Evolutionary conservation across 2,329 filamentous ascomycete species (phyloP).

Genomic region (Helotiales sp.): DNA sequence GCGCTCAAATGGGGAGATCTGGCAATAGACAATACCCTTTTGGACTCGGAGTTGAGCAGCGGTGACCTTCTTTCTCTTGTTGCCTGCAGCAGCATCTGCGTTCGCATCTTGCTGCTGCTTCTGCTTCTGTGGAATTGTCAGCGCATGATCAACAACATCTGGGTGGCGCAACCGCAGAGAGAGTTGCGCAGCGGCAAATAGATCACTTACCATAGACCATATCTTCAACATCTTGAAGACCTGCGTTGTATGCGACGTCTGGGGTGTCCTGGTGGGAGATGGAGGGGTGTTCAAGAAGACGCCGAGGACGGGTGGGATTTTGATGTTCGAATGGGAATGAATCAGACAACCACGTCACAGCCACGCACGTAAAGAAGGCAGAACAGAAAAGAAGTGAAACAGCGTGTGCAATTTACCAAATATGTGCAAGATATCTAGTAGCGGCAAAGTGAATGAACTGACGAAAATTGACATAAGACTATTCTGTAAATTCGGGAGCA

Average conservation of each 20-base stretch:
- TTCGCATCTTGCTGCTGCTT: conserved; percentile 95
- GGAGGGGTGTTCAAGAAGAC: background rate
- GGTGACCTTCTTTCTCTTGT: conserved; percentile 98
- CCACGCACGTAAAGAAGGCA: background rate
- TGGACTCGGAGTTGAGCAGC: conserved; percentile 94
- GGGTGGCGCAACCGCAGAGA: background rate
- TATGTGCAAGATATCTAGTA: conserved; percentile 5
- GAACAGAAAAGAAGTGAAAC: background rate
- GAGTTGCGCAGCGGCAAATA: background rate
- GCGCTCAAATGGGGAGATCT: background rate
- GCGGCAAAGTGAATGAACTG: conserved; percentile 4
- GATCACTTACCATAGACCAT: conserved; percentile 86
- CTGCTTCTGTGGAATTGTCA: conserved; percentile 70
- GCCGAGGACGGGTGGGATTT: conserved; percentile 1
- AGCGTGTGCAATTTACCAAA: background rate
- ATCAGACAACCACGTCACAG: conserved; percentile 4
- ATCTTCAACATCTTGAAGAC: conserved; percentile 89
- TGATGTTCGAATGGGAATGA: background rate
- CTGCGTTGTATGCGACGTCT: conserved; percentile 2
- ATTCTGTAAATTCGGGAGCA: background rate
- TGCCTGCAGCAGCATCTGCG: conserved; percentile 71
- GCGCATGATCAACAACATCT: conserved; percentile 1
- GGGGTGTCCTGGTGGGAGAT: background rate
- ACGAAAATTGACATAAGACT: too few relatives aligned
- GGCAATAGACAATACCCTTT: conserved; percentile 68